Evolutionary conservation across 352 stramenopile genomes (phyloP), one percentile per base, ranked within the genome.

Genomic region (Globisporangium sylvaticum): DNA sequence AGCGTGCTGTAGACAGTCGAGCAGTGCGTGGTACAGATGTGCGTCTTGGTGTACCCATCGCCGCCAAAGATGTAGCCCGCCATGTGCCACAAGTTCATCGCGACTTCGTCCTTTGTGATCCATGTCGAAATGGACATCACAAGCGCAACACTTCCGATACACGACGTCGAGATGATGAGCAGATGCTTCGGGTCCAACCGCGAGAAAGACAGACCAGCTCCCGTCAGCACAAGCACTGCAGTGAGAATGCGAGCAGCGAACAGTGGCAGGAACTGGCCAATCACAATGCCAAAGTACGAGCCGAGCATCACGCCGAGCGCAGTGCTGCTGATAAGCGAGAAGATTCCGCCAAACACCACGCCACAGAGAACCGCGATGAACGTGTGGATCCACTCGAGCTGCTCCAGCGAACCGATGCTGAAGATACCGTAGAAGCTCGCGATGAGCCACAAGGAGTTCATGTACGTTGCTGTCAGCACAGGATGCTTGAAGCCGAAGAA

Each of bases 81-180:
- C 20, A 92, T 69, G 20, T 77, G 60, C 83, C 84, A 94, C 24
- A 90, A 62, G 48, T 90, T 94, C 12, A 68, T 58, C 0, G 82
- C 78, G 46, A 94, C 81, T 12, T 89, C 74, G 9, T 83, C 85
- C 48, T 84, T 34, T 42, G 71, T 80, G 52, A 90, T 69, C 81
- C 83, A 95, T 7, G 87, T 60, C n/a, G 87, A 92, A 31, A 91
- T 65, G n/a, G 85, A 92, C 42, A 89, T 73, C 31, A 92, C 63
- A 50, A 96, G 75, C 15, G 74, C 75, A 39, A 88, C 61, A 56
- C 79, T 89, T 14, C 88, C 88, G 4, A 93, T 71, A 62, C 80
- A 79, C 22, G 87, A 79, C 4, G 84, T 95, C 39, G 84, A 74
- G 31, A 92, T 22, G 42, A 94, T 83, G 31, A 91, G 68, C 54